Evolutionary conservation across 108 stramenopile species (phyloP).

Genomic region (Cylindrotheca fusiformis): DNA sequence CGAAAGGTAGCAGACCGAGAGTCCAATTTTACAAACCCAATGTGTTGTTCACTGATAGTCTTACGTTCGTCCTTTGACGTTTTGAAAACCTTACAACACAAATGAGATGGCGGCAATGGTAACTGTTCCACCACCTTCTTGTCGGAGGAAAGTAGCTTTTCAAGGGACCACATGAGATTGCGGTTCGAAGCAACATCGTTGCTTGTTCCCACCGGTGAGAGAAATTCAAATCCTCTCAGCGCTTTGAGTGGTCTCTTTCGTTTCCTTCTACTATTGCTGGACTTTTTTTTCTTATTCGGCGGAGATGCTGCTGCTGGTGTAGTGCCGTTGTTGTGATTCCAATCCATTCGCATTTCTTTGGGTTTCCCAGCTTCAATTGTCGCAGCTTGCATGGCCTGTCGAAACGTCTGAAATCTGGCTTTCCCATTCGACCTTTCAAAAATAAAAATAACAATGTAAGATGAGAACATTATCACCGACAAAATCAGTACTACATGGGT

Average conservation of each 20-base stretch:
- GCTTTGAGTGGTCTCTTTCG: background rate
- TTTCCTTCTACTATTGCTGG: background rate
- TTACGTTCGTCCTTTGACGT: background rate
- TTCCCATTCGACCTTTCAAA: conserved; percentile 39
- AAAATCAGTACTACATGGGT: too few species aligned
- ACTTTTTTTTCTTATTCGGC: background rate
- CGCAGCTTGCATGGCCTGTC: conserved; percentile 65
- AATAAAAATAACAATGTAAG: background rate
- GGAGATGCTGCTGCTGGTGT: background rate
- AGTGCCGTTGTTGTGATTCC: conserved; percentile 52
- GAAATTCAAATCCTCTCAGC: conserved; percentile 3
- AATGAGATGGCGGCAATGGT: background rate
- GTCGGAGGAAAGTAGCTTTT: background rate
- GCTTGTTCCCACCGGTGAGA: background rate
- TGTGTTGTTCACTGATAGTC: conserved; percentile 13
- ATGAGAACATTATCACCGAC: background rate
- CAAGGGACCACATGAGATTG: background rate
- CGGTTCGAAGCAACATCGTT: background rate
- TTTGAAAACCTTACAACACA: background rate
- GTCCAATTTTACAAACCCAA: conserved; percentile 70
- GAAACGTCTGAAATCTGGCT: conserved; percentile 42
- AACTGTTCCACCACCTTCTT: background rate
- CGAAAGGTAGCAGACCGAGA: conserved; percentile 65
- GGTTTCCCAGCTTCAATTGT: conserved; percentile 69
- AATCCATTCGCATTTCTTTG: conserved; percentile 76